These are phyloP conservation scores for Golubevia sp. DNA, from an alignment of 1,284 basidiomycete species.

Conservation along the genomic window DNA sequence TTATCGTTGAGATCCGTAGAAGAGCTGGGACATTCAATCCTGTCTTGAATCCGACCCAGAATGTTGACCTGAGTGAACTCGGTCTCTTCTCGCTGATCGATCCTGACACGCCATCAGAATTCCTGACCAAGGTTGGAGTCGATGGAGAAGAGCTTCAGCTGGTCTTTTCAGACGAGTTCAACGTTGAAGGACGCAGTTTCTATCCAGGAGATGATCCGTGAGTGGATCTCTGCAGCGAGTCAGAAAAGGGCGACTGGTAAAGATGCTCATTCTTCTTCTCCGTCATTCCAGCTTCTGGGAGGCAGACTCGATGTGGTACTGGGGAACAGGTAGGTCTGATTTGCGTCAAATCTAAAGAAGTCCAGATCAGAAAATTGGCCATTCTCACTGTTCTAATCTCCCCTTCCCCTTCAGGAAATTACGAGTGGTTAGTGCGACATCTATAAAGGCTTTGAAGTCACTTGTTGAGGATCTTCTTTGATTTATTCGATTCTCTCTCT, in stretches of 20 bases:
- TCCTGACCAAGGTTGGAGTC: no score
- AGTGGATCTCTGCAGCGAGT: no score
- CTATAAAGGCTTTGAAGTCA: background rate
- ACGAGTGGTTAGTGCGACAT: background rate
- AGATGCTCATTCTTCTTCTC: background rate
- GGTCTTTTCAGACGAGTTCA: constrained; percentile 53
- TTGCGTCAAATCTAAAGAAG: background rate
- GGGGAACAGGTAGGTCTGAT: no score
- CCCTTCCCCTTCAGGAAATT: background rate
- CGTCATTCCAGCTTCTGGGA: no score
- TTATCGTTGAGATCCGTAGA: background rate
- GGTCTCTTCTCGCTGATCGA: background rate
- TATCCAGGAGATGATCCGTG: constrained; percentile 58
- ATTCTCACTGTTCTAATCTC: constrained; percentile 13
- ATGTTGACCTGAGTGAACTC: background rate
- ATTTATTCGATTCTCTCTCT: background rate
- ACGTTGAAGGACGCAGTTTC: constrained; percentile 49
- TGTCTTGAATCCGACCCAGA: background rate
- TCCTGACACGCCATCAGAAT: no score
- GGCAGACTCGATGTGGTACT: no score
- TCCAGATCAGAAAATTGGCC: background rate
- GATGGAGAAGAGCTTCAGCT: constrained; percentile 26
- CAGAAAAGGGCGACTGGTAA: no score
- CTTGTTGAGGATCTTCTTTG: background rate
- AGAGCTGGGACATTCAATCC: background rate